Evolutionary conservation across 2,329 filamentous ascomycete species (phyloP).

Genomic region (Pseudocercospora cruenta): DNA sequence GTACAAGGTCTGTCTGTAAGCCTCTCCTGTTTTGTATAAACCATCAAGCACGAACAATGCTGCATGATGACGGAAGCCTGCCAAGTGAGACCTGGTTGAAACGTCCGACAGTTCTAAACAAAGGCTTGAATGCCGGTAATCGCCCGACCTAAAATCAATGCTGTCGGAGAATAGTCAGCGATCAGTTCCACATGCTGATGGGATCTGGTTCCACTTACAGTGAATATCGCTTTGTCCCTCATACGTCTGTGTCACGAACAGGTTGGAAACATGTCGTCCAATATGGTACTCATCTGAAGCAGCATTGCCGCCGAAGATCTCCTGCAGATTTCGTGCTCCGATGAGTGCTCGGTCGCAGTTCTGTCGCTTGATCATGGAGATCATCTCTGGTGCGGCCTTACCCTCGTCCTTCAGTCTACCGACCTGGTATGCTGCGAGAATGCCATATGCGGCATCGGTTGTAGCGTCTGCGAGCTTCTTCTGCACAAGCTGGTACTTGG

Average conservation of each 20-base stretch:
- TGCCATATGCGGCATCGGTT: slow-evolving; percentile 88
- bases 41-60: slow-evolving; percentile 5
- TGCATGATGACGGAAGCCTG: slow-evolving; percentile 2
- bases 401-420: slow-evolving; percentile 91
- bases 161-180: slow-evolving; percentile 37
- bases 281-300: slow-evolving; percentile 97
- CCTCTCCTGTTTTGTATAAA: not conserved
- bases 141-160: slow-evolving; percentile 55
- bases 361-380: slow-evolving; percentile 93
- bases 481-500: slow-evolving; percentile 95
- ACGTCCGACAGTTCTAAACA: slow-evolving; percentile 32
- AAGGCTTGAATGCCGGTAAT: slow-evolving; percentile 76
- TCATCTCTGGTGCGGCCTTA: slow-evolving; percentile 90
- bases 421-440: slow-evolving; percentile 87
- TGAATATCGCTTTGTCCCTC: slow-evolving; percentile 99
- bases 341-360: slow-evolving; percentile 90
- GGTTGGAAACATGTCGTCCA: slow-evolving; percentile 89
- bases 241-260: slow-evolving; percentile 97
- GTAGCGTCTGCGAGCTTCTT: slow-evolving; percentile 94
- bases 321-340: slow-evolving; percentile 81
- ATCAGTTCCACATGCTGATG: slow-evolving; percentile 7
- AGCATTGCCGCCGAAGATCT: slow-evolving; percentile 97
- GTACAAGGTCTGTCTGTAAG: not conserved
- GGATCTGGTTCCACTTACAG: slow-evolving; percentile 60
- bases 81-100: slow-evolving; percentile 5